A percentile compares a stretch with the other conserved stretches of the same genome.
These are phyloP conservation scores for Xylaria cubensis DNA, from an alignment of 495 filamentous ascomycete species.

Conservation along the genomic window DNA sequence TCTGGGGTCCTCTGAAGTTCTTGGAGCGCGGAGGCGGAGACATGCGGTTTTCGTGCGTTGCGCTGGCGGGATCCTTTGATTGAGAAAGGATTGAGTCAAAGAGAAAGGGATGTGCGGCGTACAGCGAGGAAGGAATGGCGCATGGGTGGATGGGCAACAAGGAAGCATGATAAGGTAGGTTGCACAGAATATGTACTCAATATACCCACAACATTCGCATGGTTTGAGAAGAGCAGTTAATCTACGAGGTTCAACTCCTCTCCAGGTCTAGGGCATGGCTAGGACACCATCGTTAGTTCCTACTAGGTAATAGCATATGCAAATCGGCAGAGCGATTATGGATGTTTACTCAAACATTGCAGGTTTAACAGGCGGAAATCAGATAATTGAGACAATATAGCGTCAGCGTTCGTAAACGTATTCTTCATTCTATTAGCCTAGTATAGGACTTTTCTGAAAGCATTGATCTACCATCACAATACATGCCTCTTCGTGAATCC, in stretches of 20 bases:
- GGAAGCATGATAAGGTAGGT: too few species aligned
- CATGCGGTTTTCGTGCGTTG: conserved; percentile 75
- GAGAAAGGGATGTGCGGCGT: not conserved
- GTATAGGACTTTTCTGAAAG: not conserved
- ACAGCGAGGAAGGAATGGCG: not conserved
- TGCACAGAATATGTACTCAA: not conserved
- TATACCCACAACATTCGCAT: not conserved
- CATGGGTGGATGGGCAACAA: too few species aligned
- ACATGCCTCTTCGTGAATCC: not conserved
- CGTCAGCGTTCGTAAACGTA: not conserved
- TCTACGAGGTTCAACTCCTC: not conserved
- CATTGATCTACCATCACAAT: not conserved
- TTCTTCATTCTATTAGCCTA: conserved; percentile 9
- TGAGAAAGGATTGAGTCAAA: conserved; percentile 35
- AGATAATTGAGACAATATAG: not conserved
- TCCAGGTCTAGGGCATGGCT: not conserved
- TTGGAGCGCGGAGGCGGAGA: conserved; percentile 71
- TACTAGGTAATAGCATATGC: not conserved
- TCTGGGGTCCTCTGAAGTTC: conserved; percentile 65
- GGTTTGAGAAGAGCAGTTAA: not conserved
- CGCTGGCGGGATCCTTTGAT: conserved; percentile 70
- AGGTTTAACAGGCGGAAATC: not conserved
- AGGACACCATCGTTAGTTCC: not conserved
- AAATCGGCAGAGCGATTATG: not conserved
- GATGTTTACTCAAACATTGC: not conserved